These are phyloP conservation scores for Diaporthe sp. DNA, from an alignment of 2,329 filamentous ascomycete species.

Conservation along the genomic window DNA sequence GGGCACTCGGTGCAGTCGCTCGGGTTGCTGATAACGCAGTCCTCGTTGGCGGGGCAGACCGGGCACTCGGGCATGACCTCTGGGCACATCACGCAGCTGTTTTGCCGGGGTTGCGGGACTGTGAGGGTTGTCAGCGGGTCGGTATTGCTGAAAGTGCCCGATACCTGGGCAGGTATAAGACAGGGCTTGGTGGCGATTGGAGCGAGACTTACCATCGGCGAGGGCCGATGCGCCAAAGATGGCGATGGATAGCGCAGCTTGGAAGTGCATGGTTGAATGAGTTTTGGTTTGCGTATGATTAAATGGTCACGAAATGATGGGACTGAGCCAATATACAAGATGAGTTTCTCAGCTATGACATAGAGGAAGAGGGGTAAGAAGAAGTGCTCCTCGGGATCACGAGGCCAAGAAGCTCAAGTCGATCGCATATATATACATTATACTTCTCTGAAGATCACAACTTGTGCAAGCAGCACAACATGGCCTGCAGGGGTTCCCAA, in stretches of 20 bases:
- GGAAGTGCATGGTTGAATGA: slow-evolving; percentile 9
- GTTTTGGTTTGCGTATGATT: too few relatives aligned
- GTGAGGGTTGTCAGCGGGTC: neutral
- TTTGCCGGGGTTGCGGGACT: neutral
- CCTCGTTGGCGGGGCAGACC: slow-evolving; percentile 6
- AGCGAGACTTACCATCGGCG: neutral
- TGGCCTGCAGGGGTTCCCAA: slow-evolving; percentile 14
- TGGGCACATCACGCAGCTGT: slow-evolving; percentile 23
- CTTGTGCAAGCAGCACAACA: neutral
- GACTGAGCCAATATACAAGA: neutral
- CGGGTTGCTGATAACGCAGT: neutral
- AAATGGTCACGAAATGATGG: neutral
- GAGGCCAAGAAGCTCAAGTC: slow-evolving; percentile 23
- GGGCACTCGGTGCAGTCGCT: slow-evolving; percentile 21
- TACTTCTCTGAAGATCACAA: neutral
- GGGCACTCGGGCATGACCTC: slow-evolving; percentile 13
- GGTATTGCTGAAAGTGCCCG: neutral
- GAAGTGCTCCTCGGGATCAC: slow-evolving; percentile 1
- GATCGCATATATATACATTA: slow-evolving; percentile 16
- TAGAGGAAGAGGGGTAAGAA: slow-evolving; percentile 5
- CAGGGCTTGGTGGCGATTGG: neutral
- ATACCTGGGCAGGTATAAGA: neutral
- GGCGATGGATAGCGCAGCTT: slow-evolving; percentile 18
- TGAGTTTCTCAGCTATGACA: neutral
- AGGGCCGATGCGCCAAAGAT: slow-evolving; percentile 15